A percentile compares a stretch with the other conserved stretches of the same genome.
Conservation (phyloP, 805 yeast genomes). For the Pichia phayaonensis region DNA sequence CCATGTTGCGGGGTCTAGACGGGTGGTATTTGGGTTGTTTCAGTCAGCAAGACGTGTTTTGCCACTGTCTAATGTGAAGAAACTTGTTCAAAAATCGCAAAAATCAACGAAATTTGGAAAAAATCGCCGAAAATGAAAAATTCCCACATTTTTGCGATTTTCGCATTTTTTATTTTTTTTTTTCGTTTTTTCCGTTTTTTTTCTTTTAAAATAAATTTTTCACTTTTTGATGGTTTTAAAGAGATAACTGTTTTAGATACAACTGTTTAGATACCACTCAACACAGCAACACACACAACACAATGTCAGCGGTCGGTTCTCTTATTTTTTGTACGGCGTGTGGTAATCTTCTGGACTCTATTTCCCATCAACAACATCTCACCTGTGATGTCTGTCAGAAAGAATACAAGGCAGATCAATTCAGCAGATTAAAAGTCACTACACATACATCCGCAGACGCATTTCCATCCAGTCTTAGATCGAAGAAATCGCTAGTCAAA, state of each 20-base stretch:
- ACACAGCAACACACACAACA: not conserved
- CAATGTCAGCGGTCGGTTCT: slow-evolving; percentile 92
- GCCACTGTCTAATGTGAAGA: not conserved
- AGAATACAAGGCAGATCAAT: slow-evolving; percentile 38
- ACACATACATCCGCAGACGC: slow-evolving; percentile 89
- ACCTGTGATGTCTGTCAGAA: slow-evolving; percentile 32
- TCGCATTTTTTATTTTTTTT: not conserved
- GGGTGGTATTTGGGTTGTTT: not conserved
- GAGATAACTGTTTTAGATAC: not conserved
- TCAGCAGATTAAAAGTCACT: slow-evolving; percentile 74
- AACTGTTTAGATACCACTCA: not conserved
- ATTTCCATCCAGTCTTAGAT: slow-evolving; percentile 76
- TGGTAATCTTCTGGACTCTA: slow-evolving; percentile 80
- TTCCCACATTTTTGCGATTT: not conserved
- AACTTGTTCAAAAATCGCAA: not conserved
- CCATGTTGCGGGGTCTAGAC: not conserved
- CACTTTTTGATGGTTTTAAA: not conserved
- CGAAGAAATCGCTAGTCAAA: slow-evolving; percentile 86
- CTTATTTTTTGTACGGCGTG: slow-evolving; percentile 89
- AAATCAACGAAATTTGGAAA: slow-evolving; percentile 1
- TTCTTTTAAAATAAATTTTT: not conserved
- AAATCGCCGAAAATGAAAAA: slow-evolving; percentile 1
- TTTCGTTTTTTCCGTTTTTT: no score
- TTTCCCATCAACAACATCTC: slow-evolving; percentile 31
- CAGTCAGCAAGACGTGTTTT: not conserved